A percentile compares a stretch with the other conserved stretches of the same genome.
Conservation (phyloP, 129 eudicot genomes). For the Tanacetum coccineum region DNA sequence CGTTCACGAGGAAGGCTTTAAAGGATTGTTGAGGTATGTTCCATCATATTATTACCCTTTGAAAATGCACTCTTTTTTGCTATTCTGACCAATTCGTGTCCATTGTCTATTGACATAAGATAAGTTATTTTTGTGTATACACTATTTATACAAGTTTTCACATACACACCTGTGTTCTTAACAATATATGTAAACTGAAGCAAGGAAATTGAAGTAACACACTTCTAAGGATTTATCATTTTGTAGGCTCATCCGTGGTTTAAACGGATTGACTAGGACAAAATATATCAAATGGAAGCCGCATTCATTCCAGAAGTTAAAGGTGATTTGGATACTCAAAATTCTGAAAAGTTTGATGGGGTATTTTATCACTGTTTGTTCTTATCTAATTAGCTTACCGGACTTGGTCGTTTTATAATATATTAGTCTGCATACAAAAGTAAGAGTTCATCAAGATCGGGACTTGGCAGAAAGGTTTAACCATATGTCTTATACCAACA, state of each 20-base stretch:
- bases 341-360: slow-evolving; percentile 94
- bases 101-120: too few relatives aligned
- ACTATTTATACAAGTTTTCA: too few relatives aligned
- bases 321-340: slow-evolving; percentile 92
- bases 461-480: slow-evolving; percentile 97
- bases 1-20: too few relatives aligned
- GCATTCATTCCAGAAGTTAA: slow-evolving; percentile 95
- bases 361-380: slow-evolving; percentile 26
- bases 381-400: slow-evolving; percentile 2
- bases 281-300: slow-evolving; percentile 84
- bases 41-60: too few relatives aligned
- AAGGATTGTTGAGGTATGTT: too few relatives aligned
- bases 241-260: slow-evolving; percentile 92
- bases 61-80: too few relatives aligned
- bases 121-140: too few relatives aligned
- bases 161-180: too few relatives aligned
- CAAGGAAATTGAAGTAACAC: background rate
- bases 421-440: slow-evolving; percentile 43
- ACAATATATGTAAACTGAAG: too few relatives aligned
- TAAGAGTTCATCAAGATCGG: slow-evolving; percentile 53
- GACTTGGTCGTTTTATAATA: slow-evolving; percentile 16
- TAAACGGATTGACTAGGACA: slow-evolving; percentile 75
- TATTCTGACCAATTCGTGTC: too few relatives aligned
- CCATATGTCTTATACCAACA: slow-evolving; percentile 10
- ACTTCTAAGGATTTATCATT: slow-evolving; percentile 14